Percentiles rank a stretch among this genome's conserved stretches.
Conservation (phyloP, 441 rosid species). For the Euphorbia celastroides region DNA sequence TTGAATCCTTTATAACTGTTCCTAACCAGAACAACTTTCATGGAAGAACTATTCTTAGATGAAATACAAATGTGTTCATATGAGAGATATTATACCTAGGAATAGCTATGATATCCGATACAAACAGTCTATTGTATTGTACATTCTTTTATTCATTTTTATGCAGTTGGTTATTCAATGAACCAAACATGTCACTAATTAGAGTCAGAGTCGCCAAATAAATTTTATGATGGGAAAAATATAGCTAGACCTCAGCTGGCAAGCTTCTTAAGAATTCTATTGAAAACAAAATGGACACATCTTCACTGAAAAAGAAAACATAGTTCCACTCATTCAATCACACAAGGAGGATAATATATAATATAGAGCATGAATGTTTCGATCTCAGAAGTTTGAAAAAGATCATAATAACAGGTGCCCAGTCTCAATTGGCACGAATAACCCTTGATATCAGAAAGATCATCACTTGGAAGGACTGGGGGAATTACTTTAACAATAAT, state of each 20-base stretch:
- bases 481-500: neutral
- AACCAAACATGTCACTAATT: no score
- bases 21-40: no score
- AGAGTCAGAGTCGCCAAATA: neutral
- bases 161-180: no score
- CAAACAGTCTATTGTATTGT: neutral
- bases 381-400: neutral
- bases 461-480: neutral
- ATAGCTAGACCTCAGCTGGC: neutral
- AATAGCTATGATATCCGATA: neutral
- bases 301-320: neutral
- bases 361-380: neutral
- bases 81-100: no score
- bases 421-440: neutral
- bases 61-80: no score
- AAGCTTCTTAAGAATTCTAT: neutral
- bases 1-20: no score
- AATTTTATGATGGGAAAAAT: neutral
- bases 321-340: neutral
- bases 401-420: no score
- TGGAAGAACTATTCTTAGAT: no score
- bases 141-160: neutral
- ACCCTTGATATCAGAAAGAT: neutral
- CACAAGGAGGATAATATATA: neutral
- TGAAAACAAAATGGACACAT: neutral